Evolutionary conservation across 129 eudicot genomes (phyloP).

Genomic region (sunflower (Helianthus annuus)): DNA sequence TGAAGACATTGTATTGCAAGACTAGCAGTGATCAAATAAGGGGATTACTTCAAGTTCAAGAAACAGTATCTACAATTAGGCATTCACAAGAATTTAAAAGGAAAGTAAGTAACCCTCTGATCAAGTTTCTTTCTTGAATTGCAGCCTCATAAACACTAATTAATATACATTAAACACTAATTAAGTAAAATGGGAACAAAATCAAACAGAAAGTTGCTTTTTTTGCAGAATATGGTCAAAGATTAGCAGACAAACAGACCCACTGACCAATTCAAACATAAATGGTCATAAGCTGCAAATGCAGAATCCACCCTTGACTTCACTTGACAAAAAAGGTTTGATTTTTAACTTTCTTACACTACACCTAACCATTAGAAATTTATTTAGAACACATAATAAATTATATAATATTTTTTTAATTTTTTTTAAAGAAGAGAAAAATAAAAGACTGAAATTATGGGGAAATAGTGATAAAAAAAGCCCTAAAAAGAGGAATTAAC

Average conservation of each 20-base stretch:
- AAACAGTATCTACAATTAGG: conserved; percentile 15
- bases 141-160: conserved; percentile 26
- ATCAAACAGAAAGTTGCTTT: not conserved
- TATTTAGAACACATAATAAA: conserved; percentile 13
- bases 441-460: conserved; percentile 15
- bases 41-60: conserved; percentile 22
- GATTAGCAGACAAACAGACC: conserved; percentile 6
- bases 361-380: conserved; percentile 8
- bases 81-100: not conserved
- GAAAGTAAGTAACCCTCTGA: not conserved
- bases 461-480: not conserved
- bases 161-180: conserved; percentile 17
- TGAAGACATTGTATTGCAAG: not conserved
- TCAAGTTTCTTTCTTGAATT: conserved; percentile 22
- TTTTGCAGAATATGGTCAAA: conserved; percentile 23
- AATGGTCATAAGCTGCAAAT: not conserved
- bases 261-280: conserved; percentile 19
- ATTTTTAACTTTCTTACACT: conserved; percentile 23
- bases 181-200: not conserved
- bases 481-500: conserved; percentile 17
- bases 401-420: not conserved
- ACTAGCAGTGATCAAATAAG: not conserved
- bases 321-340: not conserved
- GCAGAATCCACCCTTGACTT: conserved; percentile 9
- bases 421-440: not conserved